Evolutionary conservation across 2,329 filamentous ascomycete species (phyloP).

Genomic region (Penicillium concentricum): DNA sequence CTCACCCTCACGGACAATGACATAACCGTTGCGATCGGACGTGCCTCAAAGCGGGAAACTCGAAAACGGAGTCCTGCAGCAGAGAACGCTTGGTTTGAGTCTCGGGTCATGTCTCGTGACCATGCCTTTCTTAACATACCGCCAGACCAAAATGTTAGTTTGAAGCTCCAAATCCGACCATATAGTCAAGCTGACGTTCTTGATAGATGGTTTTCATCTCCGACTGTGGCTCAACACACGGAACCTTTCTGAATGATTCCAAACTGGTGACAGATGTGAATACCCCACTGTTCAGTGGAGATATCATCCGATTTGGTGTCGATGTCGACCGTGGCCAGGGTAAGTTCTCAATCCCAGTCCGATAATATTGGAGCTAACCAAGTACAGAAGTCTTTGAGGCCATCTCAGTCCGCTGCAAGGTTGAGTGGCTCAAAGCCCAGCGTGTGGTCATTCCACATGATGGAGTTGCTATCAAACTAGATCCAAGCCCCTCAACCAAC

Average conservation of each 20-base stretch:
- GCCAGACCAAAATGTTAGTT: constrained; percentile 29
- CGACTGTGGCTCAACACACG: constrained; percentile 62
- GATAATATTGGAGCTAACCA: neutral
- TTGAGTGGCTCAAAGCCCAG: constrained; percentile 30
- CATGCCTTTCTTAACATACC: constrained; percentile 42
- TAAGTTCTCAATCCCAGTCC: constrained; percentile 18
- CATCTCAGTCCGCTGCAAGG: constrained; percentile 31
- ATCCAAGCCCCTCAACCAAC: constrained; percentile 28
- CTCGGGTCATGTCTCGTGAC: constrained; percentile 48
- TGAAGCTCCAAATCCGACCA: neutral
- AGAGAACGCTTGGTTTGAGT: constrained; percentile 48
- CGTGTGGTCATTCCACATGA: constrained; percentile 8
- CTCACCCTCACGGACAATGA: constrained; percentile 32
- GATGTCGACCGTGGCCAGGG: constrained; percentile 51
- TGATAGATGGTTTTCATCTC: constrained; percentile 48
- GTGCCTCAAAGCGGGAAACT: constrained; percentile 41
- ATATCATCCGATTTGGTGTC: constrained; percentile 47
- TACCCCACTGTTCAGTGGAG: constrained; percentile 39
- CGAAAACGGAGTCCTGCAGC: constrained; percentile 36
- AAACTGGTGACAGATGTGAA: constrained; percentile 41
- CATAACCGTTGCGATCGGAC: constrained; percentile 38
- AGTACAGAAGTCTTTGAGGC: constrained; percentile 33
- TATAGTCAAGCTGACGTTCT: constrained; percentile 13
- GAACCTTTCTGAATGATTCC: constrained; percentile 55
- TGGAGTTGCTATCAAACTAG: neutral